phyloP scores from a whole-genome alignment of 1,284 basidiomycete species.

The Dichomitus squalens region DNA sequence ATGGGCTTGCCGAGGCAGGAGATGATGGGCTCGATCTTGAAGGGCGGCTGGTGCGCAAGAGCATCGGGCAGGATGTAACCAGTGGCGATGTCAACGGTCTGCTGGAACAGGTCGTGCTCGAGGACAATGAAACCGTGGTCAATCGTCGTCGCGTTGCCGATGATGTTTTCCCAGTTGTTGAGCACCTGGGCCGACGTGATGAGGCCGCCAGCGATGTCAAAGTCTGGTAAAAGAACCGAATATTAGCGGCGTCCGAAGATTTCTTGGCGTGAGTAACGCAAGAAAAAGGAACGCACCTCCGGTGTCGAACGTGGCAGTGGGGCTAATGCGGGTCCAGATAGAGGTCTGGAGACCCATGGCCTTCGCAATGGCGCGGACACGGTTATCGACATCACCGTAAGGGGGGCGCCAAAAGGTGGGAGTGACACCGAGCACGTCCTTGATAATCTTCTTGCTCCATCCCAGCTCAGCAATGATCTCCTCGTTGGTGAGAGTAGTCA shows the following conservation, averaged over 20 bases:
- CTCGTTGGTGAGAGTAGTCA: conserved; percentile 82
- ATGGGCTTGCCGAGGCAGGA: conserved; percentile 63
- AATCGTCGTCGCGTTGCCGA: conserved; percentile 51
- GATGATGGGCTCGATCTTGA: conserved; percentile 68
- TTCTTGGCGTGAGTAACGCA: background rate
- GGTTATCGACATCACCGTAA: conserved; percentile 75
- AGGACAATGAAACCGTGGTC: conserved; percentile 73
- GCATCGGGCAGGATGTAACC: conserved; percentile 74
- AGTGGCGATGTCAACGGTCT: conserved; percentile 68
- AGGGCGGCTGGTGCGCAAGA: conserved; percentile 56
- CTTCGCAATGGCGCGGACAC: conserved; percentile 75
- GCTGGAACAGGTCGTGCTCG: conserved; percentile 73
- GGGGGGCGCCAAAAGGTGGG: conserved; percentile 70
- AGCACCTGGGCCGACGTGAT: conserved; percentile 60
- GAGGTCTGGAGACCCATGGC: conserved; percentile 71
- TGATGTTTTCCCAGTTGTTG: conserved; percentile 66
- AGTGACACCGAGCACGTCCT: conserved; percentile 74
- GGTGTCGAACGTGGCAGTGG: conserved; percentile 65
- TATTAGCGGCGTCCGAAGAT: background rate
- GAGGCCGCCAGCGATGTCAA: conserved; percentile 70
- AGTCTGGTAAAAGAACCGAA: conserved; percentile 49
- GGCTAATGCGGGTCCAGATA: conserved; percentile 67
- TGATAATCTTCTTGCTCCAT: conserved; percentile 85
- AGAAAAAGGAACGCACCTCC: conserved; percentile 44
- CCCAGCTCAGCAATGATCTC: conserved; percentile 88